These are phyloP conservation scores for Blastomyces gilchristii DNA, from an alignment of 2,329 filamentous ascomycete species.

Conservation along the genomic window DNA sequence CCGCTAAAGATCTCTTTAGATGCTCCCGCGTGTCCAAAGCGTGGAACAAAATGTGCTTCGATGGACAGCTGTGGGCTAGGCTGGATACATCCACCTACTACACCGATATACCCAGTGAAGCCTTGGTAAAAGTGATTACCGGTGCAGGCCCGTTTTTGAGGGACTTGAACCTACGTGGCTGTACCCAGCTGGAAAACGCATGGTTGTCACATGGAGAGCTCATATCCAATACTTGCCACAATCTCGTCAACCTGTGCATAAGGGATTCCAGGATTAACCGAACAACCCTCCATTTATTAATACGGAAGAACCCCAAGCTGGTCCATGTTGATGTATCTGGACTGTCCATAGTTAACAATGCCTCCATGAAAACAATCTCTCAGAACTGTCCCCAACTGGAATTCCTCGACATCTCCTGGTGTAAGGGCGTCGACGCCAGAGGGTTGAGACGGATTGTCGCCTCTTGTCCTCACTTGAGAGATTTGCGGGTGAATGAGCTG, in stretches of 20 bases:
- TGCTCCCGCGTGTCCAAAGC: slow-evolving; percentile 65
- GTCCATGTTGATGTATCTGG: slow-evolving; percentile 81
- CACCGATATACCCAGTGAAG: slow-evolving; percentile 70
- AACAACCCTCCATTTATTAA: slow-evolving; percentile 62
- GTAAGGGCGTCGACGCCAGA: slow-evolving; percentile 67
- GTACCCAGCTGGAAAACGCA: slow-evolving; percentile 75
- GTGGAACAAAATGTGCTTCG: slow-evolving; percentile 78
- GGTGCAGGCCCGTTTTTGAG: slow-evolving; percentile 81
- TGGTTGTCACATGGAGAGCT: slow-evolving; percentile 58
- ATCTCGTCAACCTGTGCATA: slow-evolving; percentile 76
- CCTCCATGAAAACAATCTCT: slow-evolving; percentile 75
- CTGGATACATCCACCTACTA: slow-evolving; percentile 84
- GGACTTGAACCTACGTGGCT: slow-evolving; percentile 82
- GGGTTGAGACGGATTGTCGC: slow-evolving; percentile 65
- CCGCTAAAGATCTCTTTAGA: slow-evolving; percentile 69
- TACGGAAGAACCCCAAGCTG: slow-evolving; percentile 67
- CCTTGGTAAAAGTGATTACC: slow-evolving; percentile 73
- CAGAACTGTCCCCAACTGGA: slow-evolving; percentile 73
- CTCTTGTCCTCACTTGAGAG: slow-evolving; percentile 61
- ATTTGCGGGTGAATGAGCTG: slow-evolving; percentile 74
- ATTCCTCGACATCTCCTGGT: slow-evolving; percentile 85
- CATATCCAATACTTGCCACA: slow-evolving; percentile 73
- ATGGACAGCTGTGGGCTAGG: slow-evolving; percentile 84
- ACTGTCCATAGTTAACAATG: slow-evolving; percentile 64
- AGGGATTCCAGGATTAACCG: slow-evolving; percentile 84